Conservation (phyloP, 306 rosid species). For the Quercus bicolor region DNA sequence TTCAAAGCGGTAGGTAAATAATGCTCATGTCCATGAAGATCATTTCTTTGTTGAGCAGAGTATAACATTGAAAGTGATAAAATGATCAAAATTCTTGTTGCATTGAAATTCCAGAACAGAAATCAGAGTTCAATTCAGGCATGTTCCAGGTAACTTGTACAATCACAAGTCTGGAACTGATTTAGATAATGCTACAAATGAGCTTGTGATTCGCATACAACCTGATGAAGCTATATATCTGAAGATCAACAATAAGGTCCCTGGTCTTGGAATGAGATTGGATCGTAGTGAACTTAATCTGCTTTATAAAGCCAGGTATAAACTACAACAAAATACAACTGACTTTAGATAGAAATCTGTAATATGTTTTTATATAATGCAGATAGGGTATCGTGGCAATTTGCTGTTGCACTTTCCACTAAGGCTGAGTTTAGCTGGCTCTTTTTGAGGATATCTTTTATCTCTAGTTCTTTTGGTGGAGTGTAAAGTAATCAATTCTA, state of each 20-base stretch:
- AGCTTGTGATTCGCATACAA: constrained; percentile 91
- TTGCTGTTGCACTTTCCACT: neutral
- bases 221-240: constrained; percentile 94
- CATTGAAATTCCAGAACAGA: constrained; percentile 65
- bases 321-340: neutral
- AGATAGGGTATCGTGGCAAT: neutral
- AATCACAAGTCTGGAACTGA: constrained; percentile 79
- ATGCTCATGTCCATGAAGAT: neutral
- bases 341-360: neutral
- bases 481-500: no score
- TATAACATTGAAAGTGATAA: constrained; percentile 13
- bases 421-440: no score
- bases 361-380: neutral
- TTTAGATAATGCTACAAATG: constrained; percentile 88
- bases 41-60: constrained; percentile 1
- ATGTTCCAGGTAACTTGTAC: constrained; percentile 94
- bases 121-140: constrained; percentile 95
- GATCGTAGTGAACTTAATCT: constrained; percentile 87
- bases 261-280: constrained; percentile 95
- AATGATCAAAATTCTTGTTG: constrained; percentile 8
- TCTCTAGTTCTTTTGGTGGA: neutral
- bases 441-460: neutral
- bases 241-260: constrained; percentile 95
- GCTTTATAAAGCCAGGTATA: constrained; percentile 79
- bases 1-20: constrained; percentile 57